A percentile compares a stretch with the other conserved stretches of the same genome.
Conservation (phyloP, 352 stramenopile genomes). For the Pilasporangium apinafurcum region DNA sequence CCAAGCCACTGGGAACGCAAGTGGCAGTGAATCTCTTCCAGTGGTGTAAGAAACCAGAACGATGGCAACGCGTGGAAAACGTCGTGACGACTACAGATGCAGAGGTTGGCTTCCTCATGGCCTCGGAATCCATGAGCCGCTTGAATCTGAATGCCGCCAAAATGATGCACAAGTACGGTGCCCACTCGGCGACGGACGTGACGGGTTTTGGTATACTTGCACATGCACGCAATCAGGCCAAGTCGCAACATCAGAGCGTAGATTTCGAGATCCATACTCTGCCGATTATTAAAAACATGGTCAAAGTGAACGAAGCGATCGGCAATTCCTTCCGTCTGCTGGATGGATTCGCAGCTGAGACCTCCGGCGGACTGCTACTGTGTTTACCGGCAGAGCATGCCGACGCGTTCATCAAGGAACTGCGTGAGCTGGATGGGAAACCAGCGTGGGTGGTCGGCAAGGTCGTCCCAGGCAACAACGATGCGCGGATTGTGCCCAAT, state of each 20-base stretch:
- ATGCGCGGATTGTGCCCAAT: slow-evolving; percentile 48
- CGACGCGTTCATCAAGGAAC: slow-evolving; percentile 80
- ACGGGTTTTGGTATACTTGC: slow-evolving; percentile 94
- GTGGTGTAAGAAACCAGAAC: slow-evolving; percentile 83
- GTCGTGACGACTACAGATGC: slow-evolving; percentile 59
- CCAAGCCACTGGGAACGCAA: slow-evolving; percentile 93
- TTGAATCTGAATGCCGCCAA: slow-evolving; percentile 89
- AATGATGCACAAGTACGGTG: slow-evolving; percentile 91
- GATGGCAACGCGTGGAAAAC: slow-evolving; percentile 70
- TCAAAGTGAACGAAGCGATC: slow-evolving; percentile 81
- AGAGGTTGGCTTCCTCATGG: slow-evolving; percentile 87
- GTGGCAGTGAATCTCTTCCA: slow-evolving; percentile 92
- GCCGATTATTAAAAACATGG: slow-evolving; percentile 89
- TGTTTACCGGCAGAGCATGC: slow-evolving; percentile 84
- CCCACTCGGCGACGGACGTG: slow-evolving; percentile 93
- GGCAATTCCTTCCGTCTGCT: slow-evolving; percentile 92
- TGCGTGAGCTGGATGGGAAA: slow-evolving; percentile 84
- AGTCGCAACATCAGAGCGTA: slow-evolving; percentile 86
- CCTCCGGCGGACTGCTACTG: slow-evolving; percentile 91
- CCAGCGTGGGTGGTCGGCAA: slow-evolving; percentile 91
- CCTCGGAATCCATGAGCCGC: slow-evolving; percentile 91
- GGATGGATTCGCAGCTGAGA: slow-evolving; percentile 91
- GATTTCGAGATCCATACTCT: slow-evolving; percentile 92
- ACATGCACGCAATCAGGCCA: slow-evolving; percentile 91
- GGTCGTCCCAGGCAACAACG: slow-evolving; percentile 70